phyloP scores from a whole-genome alignment of 345 rosid species.

The Sapria himalayana region DNA sequence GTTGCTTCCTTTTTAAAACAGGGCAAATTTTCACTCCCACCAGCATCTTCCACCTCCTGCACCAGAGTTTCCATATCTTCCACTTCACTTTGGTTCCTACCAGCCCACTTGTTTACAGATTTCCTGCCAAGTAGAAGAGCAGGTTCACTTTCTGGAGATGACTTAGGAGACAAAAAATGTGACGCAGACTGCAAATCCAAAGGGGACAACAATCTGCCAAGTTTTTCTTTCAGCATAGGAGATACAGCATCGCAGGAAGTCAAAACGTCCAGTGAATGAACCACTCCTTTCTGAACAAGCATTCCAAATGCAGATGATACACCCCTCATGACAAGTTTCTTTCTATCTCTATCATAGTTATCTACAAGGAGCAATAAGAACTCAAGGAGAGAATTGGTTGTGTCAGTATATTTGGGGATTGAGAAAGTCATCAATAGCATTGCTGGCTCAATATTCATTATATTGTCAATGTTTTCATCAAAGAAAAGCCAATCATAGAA shows the following conservation, averaged over 20 bases:
- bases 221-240: constrained; percentile 30
- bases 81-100: no score
- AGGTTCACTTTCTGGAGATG: constrained; percentile 7
- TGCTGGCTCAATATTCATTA: constrained; percentile 91
- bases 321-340: constrained; percentile 23
- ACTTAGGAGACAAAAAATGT: constrained; percentile 7
- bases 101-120: no score
- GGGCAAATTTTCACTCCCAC: no score
- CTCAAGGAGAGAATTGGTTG: constrained; percentile 52
- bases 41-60: no score
- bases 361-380: constrained; percentile 54
- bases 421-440: constrained; percentile 56
- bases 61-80: no score
- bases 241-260: constrained; percentile 20
- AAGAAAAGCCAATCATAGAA: constrained; percentile 81
- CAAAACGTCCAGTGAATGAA: constrained; percentile 29
- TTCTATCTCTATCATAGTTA: constrained; percentile 29
- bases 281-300: constrained; percentile 44
- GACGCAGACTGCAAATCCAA: constrained; percentile 9
- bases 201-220: constrained; percentile 20
- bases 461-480: constrained; percentile 36
- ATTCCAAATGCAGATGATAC: constrained; percentile 31
- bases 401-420: constrained; percentile 34
- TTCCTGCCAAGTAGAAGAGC: no score
- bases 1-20: no score